A percentile compares a stretch with the other conserved stretches of the same genome.
Evolutionary conservation across 202 grass and related monocot species (phyloP).

Genomic region (Schoenoplectus triqueter): DNA sequence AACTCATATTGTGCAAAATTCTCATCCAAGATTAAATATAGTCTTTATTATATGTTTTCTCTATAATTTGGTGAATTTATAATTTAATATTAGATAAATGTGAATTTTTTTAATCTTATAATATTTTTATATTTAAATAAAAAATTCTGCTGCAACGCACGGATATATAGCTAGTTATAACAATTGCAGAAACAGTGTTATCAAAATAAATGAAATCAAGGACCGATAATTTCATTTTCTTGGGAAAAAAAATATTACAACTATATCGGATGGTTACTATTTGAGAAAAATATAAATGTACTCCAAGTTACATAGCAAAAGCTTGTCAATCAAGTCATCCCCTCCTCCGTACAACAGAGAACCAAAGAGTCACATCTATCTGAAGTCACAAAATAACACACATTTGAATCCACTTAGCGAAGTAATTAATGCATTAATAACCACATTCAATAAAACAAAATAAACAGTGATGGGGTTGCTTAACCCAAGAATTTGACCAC

Average conservation of each 20-base stretch:
- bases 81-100: no score
- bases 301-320: slow-evolving; percentile 23
- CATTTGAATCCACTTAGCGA: not conserved
- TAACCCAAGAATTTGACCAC: slow-evolving; percentile 43
- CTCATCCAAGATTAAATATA: no score
- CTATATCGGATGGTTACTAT: not conserved
- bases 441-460: slow-evolving; percentile 16
- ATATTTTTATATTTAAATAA: no score
- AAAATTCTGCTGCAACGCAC: no score
- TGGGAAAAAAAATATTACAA: no score
- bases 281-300: not conserved
- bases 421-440: slow-evolving; percentile 18
- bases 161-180: no score
- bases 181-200: no score
- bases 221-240: not conserved
- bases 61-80: no score
- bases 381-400: not conserved
- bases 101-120: no score
- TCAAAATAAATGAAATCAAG: no score
- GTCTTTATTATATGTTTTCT: no score
- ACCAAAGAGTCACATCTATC: slow-evolving; percentile 10
- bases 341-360: slow-evolving; percentile 11
- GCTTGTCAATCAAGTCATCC: slow-evolving; percentile 14
- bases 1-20: no score
- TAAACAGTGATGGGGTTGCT: not conserved